Evolutionary conservation across 768 basidiomycete genomes (phyloP).

Genomic region (Favolaschia claudopus): DNA sequence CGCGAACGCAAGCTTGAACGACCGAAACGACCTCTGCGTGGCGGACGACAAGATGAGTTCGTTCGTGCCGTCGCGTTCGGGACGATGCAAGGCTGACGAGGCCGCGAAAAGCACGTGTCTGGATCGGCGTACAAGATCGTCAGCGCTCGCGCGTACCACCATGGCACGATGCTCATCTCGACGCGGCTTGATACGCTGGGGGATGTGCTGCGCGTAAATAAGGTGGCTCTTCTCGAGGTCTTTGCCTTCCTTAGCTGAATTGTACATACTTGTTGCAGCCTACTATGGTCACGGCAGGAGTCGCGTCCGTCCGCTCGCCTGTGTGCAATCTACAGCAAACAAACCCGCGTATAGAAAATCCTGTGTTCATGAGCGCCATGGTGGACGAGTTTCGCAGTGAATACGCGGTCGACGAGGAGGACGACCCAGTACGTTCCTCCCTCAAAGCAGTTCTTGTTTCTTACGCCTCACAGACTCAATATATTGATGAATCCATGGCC

Average conservation of each 20-base stretch:
- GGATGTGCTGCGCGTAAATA: constrained; percentile 69
- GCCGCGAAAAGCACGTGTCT: constrained; percentile 70
- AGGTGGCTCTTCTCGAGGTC: constrained; percentile 51
- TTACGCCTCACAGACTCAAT: constrained; percentile 9
- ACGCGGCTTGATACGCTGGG: constrained; percentile 78
- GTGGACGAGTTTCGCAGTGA: constrained; percentile 69
- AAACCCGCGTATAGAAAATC: constrained; percentile 63
- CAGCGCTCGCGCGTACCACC: constrained; percentile 91
- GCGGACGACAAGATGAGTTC: constrained; percentile 86
- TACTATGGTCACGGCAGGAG: constrained; percentile 83
- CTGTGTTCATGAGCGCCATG: constrained; percentile 74
- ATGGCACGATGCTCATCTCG: constrained; percentile 97
- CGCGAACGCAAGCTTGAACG: constrained; percentile 76
- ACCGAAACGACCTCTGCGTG: constrained; percentile 91
- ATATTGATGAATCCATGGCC: constrained; percentile 11
- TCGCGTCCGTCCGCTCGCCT: constrained; percentile 91
- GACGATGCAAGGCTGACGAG: constrained; percentile 16
- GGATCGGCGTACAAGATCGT: constrained; percentile 98
- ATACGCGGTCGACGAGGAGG: constrained; percentile 52
- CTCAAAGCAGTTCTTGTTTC: not conserved
- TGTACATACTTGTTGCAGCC: constrained; percentile 52
- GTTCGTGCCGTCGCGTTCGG: constrained; percentile 1
- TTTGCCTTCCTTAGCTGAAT: not conserved
- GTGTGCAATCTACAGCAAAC: constrained; percentile 82
- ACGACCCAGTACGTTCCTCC: constrained; percentile 15